Evolutionary conservation across 768 basidiomycete species (phyloP).

Genomic region (Rhodocollybia butyracea): DNA sequence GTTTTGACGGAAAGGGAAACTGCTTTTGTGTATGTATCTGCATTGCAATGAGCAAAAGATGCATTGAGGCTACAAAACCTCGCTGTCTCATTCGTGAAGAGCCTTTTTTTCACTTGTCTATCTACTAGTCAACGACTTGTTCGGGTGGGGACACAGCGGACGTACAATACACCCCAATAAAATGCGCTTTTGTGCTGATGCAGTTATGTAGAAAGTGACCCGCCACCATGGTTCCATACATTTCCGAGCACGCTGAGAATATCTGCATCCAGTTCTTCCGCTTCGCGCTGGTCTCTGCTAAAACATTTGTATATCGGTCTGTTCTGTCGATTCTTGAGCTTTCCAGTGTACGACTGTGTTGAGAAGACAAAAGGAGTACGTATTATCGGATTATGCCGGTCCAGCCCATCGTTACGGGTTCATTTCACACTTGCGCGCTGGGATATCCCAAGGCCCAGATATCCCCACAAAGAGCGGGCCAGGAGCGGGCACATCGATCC

Average conservation of each 20-base stretch:
- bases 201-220: neutral
- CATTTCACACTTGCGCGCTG: too few species aligned
- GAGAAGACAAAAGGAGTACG: too few species aligned
- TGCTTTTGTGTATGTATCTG: slow-evolving; percentile 49
- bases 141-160: neutral
- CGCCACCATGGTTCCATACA: slow-evolving; percentile 1
- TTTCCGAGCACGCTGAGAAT: neutral
- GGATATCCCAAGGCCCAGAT: too few species aligned
- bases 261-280: slow-evolving; percentile 5
- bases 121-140: neutral
- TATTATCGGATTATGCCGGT: too few species aligned
- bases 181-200: slow-evolving; percentile 1
- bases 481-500: too few species aligned
- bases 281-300: neutral
- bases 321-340: too few species aligned
- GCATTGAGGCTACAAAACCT: neutral
- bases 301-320: too few species aligned
- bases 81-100: slow-evolving; percentile 5
- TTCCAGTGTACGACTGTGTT: too few species aligned
- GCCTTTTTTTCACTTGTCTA: slow-evolving; percentile 9
- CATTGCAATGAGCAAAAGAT: neutral
- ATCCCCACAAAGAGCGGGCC: too few species aligned
- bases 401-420: too few species aligned
- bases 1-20: slow-evolving; percentile 48
- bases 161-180: neutral